Base-by-base conservation (phyloP, 129 eudicot genomes). In the Arctium lappa region DNA sequence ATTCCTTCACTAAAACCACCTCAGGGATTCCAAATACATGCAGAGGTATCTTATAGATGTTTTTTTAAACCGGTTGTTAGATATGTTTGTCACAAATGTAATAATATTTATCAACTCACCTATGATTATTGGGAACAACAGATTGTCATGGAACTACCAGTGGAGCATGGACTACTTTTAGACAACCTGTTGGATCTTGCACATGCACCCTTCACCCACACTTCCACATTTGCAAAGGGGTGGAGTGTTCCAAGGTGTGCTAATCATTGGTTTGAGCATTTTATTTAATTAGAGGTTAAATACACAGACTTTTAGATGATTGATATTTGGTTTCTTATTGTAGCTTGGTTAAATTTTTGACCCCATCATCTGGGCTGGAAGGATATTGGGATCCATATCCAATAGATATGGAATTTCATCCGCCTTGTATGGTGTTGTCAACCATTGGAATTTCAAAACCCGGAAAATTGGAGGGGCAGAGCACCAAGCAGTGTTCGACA, bases 401-500 rank as follows among this genome's bases (percentile, higher is more conserved):
- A 6, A 95, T 95, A 69, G 99, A 95, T 77, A 95, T 93, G 99
- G 99, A 93, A 87, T 93, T 95, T 75, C 85, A 89, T 69, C 99
- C 99, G 8, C 99, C 99, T 75, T 95, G 99, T 89, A 93, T 95
- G 76, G 99, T 95, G 62, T 87, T 95, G 63, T 95, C 98, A 48
- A 95, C 99, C n/a, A 95, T 93, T 29, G 99, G 99, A n/a, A 95
- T 95, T 72, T 95, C 99, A 36, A 93, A 95, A 87, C 99, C 98
- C 6, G 98, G 99, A 46, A 93, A 91, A 87, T 48, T 95, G 66
- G 94, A 95, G 78, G 99, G 99, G 18, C 92, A 91, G 87, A 95
- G 90, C 81, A 93, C 98, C 6, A 78, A 85, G 80, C 92, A 95
- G 81, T 93, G 98, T 72, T 29, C 92, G 0, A 95, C 99, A 22